These are phyloP conservation scores for Penicillium herquei DNA, from an alignment of 495 filamentous ascomycete species.

Conservation along the genomic window DNA sequence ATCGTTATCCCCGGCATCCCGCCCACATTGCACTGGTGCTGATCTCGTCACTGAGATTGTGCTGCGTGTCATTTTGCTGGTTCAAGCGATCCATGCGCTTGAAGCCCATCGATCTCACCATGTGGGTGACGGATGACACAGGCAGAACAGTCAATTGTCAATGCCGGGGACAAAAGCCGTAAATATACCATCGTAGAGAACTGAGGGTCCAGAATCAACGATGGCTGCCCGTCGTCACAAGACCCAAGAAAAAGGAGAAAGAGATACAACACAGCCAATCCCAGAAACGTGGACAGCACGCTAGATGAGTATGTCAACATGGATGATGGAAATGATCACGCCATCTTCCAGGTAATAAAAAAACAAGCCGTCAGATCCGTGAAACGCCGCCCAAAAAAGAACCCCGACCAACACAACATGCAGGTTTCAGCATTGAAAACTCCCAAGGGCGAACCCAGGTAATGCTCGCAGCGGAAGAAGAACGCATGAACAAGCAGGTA, in stretches of 20 bases:
- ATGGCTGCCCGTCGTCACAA: slow-evolving; percentile 7
- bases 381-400: slow-evolving; percentile 43
- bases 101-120: neutral
- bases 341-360: slow-evolving; percentile 36
- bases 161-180: slow-evolving; percentile 1
- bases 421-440: slow-evolving; percentile 37
- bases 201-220: neutral
- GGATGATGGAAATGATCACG: slow-evolving; percentile 36
- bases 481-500: slow-evolving; percentile 29
- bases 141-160: neutral
- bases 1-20: slow-evolving; percentile 12
- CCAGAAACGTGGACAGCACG: slow-evolving; percentile 39
- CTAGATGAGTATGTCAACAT: slow-evolving; percentile 47
- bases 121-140: neutral
- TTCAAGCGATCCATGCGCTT: neutral
- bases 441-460: slow-evolving; percentile 35
- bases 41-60: slow-evolving; percentile 8
- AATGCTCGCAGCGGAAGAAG: slow-evolving; percentile 39
- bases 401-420: slow-evolving; percentile 37
- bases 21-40: slow-evolving; percentile 8
- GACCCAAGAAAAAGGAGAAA: slow-evolving; percentile 11
- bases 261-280: slow-evolving; percentile 19
- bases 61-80: slow-evolving; percentile 6
- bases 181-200: slow-evolving; percentile 11
- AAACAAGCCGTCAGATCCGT: slow-evolving; percentile 44